Base-by-base conservation (phyloP, 2,329 filamentous ascomycete species). In the Chaetomium strumarium region DNA sequence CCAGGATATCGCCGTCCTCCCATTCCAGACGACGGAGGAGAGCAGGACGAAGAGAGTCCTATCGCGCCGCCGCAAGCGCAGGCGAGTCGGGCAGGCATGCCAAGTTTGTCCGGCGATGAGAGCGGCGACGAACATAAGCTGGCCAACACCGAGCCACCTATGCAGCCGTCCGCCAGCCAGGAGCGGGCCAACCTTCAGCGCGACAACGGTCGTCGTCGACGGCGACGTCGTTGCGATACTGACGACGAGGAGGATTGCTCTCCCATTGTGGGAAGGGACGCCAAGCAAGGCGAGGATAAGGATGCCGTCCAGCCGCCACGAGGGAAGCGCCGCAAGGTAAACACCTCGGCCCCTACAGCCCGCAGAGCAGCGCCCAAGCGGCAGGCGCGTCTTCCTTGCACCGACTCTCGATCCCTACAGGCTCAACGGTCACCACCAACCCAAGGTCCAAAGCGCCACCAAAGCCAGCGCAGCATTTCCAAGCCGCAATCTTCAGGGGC, bases 241-340 rank as follows among this genome's bases (percentile, higher is more conserved):
- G n/a, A n/a, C n/a, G n/a, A 40, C 33, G 31, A 48, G 38, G 46
- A 53, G 46, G 37, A 53, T 42, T 48, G 43, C 39, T 45, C 29
- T 44, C 54, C 46, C 13, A 45, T 47, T 51, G 38, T 50, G 13
- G 46, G 37, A 43, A 47, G 53, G 20, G 46, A 51, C 47, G 46
- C 47, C 20, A 24, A 51, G 43, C 43, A 49, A 19, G 47, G 54
- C 43, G 42, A 53, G 36, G 50, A 53, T 53, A 33, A 44, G 34
- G 49, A 53, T 56, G 14, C 36, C 33, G 29, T 56, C 44, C 43
- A 17, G 49, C 52, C 39, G 45, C 53, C 36, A 52, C 52, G 19
- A 56, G 30, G 44, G 20, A 58, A 58, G 51, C 48, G 56, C 42
- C 42, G 46, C 39, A 58, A 20, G 53, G 45, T 54, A 55, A 46